Evolutionary conservation across 2,329 filamentous ascomycete genomes (phyloP).

Genomic region (Dactylellina parvicollis): DNA sequence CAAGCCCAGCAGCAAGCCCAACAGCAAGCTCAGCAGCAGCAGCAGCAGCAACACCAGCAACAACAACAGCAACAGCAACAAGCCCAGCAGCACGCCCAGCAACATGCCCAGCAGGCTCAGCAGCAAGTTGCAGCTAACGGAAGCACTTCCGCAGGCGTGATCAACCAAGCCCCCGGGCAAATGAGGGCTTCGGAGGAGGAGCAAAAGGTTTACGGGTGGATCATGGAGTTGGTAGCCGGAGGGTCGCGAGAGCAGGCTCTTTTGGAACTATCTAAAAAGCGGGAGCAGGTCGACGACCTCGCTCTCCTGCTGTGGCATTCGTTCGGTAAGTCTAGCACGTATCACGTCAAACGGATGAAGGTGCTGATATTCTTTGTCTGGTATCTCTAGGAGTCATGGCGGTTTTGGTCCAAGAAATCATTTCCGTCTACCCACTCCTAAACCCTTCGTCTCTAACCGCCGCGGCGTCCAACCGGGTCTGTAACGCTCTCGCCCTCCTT

Average conservation of each 20-base stretch:
- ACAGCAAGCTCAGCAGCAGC: too few relatives aligned
- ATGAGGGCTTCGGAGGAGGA: slow-evolving; percentile 57
- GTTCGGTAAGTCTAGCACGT: slow-evolving; percentile 74
- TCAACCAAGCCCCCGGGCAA: slow-evolving; percentile 42
- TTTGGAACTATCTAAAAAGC: slow-evolving; percentile 96
- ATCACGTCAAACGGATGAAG: background rate
- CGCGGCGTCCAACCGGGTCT: slow-evolving; percentile 95
- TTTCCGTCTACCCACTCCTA: slow-evolving; percentile 95
- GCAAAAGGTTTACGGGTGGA: slow-evolving; percentile 58
- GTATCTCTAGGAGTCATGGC: slow-evolving; percentile 86
- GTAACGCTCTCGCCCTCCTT: slow-evolving; percentile 92
- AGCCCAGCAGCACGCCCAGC: slow-evolving; percentile 17
- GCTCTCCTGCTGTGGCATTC: slow-evolving; percentile 98
- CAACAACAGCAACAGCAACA: slow-evolving; percentile 34
- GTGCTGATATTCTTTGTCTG: slow-evolving; percentile 47
- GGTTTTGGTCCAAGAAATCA: slow-evolving; percentile 95
- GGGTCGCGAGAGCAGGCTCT: slow-evolving; percentile 84
- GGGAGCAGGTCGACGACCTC: slow-evolving; percentile 95
- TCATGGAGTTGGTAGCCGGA: slow-evolving; percentile 58
- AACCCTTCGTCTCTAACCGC: slow-evolving; percentile 97
- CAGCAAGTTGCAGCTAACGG: slow-evolving; percentile 65
- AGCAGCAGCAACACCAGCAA: slow-evolving; percentile 32
- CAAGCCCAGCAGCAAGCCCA: slow-evolving; percentile 23
- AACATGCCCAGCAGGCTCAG: slow-evolving; percentile 61
- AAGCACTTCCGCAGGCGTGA: slow-evolving; percentile 55